Conservation (phyloP, 805 yeast species). For the Suhomyces prunicola region DNA sequence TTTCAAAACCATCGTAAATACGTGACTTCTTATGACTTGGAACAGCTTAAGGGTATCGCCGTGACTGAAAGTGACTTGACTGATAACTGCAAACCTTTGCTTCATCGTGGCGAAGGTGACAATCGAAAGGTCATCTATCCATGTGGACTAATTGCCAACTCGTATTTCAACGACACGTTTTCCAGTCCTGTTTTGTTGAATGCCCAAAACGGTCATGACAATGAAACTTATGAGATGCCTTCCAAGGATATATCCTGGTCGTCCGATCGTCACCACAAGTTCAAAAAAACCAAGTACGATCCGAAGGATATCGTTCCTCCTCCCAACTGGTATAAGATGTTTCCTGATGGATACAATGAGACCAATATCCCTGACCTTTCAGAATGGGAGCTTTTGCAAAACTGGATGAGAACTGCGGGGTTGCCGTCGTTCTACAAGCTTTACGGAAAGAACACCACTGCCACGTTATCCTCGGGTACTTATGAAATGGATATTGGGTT, state of each 20-base stretch:
- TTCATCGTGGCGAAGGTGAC: slow-evolving; percentile 37
- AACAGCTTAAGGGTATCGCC: slow-evolving; percentile 77
- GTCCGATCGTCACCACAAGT: slow-evolving; percentile 63
- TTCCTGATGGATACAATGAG: slow-evolving; percentile 86
- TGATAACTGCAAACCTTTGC: slow-evolving; percentile 35
- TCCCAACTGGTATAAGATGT: slow-evolving; percentile 79
- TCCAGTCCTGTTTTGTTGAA: slow-evolving; percentile 48
- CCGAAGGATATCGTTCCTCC: slow-evolving; percentile 83
- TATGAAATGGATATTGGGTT: slow-evolving; percentile 66
- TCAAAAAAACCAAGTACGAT: slow-evolving; percentile 67
- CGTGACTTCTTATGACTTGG: slow-evolving; percentile 78
- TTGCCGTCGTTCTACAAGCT: slow-evolving; percentile 84
- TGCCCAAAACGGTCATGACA: slow-evolving; percentile 39
- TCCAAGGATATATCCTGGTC: slow-evolving; percentile 79
- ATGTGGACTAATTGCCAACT: slow-evolving; percentile 93
- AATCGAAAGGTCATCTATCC: slow-evolving; percentile 63
- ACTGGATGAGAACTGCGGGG: slow-evolving; percentile 98
- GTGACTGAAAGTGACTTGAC: slow-evolving; percentile 49
- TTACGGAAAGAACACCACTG: slow-evolving; percentile 67
- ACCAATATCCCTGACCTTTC: slow-evolving; percentile 75
- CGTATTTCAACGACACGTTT: slow-evolving; percentile 86
- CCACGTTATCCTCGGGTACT: slow-evolving; percentile 57
- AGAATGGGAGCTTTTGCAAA: slow-evolving; percentile 80
- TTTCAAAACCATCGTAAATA: slow-evolving; percentile 94
- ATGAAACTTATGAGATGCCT: slow-evolving; percentile 44